phyloP scores from a whole-genome alignment of 176 grass and related monocot species.

The Triticum dicoccoides region DNA sequence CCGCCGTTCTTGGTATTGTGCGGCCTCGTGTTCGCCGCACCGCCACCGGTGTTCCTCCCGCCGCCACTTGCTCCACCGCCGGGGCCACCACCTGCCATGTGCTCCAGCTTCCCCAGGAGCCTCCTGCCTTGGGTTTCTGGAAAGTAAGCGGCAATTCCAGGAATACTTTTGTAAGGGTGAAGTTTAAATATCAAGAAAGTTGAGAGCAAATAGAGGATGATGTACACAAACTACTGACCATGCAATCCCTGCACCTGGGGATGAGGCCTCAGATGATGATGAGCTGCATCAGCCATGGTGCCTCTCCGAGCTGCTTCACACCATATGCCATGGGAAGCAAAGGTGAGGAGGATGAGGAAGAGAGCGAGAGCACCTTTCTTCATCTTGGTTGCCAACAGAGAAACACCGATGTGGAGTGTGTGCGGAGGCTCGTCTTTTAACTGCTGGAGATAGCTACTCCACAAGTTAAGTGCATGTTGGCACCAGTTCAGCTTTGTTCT shows the following conservation, averaged over 20 bases:
- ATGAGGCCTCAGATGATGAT: constrained; percentile 12
- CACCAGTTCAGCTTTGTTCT: constrained; percentile 12
- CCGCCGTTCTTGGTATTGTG: constrained; percentile 26
- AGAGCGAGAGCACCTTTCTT: constrained; percentile 21
- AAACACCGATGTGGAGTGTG: background rate
- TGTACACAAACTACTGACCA: constrained; percentile 1
- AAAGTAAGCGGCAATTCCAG: constrained; percentile 9
- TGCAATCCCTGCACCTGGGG: background rate
- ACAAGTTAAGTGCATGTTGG: background rate
- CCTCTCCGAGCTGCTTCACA: constrained; percentile 24
- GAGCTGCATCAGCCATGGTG: background rate
- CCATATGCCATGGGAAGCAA: constrained; percentile 30
- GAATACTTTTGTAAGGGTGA: background rate
- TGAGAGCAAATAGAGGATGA: background rate
- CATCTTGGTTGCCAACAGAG: constrained; percentile 31
- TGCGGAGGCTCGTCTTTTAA: constrained; percentile 33
- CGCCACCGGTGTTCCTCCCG: constrained; percentile 19
- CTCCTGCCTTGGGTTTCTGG: constrained; percentile 11
- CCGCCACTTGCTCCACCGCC: background rate
- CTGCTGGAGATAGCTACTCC: background rate
- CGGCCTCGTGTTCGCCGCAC: constrained; percentile 14
- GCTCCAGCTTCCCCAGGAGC: constrained; percentile 9
- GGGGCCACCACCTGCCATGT: background rate
- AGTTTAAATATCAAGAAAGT: background rate
- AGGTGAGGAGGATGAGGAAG: constrained; percentile 9